phyloP scores from a whole-genome alignment of 1,139 yeast species.

The Yamadazyma spencermartinsiae region DNA sequence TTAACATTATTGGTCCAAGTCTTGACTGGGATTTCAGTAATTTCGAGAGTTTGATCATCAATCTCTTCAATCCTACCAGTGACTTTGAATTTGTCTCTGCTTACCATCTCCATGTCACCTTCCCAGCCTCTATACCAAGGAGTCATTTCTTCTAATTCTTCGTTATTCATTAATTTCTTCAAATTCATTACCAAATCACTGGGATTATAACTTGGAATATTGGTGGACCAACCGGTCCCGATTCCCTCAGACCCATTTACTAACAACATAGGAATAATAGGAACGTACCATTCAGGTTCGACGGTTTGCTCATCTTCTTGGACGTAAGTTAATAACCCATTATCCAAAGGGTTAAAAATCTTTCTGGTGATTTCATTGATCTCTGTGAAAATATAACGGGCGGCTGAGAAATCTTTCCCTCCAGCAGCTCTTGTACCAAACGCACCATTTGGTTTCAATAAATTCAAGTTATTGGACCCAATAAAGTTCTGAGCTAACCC shows the following conservation, averaged over 20 bases:
- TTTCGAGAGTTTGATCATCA: conserved; percentile 79
- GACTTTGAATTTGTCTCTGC: conserved; percentile 67
- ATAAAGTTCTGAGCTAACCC: conserved; percentile 94
- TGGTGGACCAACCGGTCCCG: conserved; percentile 99
- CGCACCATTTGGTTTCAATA: conserved; percentile 88
- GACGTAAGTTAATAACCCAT: conserved; percentile 72
- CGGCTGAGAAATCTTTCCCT: conserved; percentile 98
- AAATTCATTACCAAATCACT: conserved; percentile 75
- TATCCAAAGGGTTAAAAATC: conserved; percentile 79
- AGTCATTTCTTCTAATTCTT: conserved; percentile 67
- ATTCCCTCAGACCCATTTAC: conserved; percentile 98
- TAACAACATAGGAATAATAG: conserved; percentile 86
- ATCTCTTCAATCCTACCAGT: conserved; percentile 80
- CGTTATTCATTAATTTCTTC: conserved; percentile 69
- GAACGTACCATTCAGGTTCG: conserved; percentile 95
- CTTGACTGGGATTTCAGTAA: conserved; percentile 89
- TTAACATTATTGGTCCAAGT: conserved; percentile 92
- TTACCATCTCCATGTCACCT: conserved; percentile 70
- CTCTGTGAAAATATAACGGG: conserved; percentile 94
- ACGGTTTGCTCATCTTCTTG: conserved; percentile 94
- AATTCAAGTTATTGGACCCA: conserved; percentile 86
- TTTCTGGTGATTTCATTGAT: conserved; percentile 72
- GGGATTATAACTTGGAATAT: conserved; percentile 90
- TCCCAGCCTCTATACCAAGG: conserved; percentile 99
- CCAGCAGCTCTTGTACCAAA: conserved; percentile 97